These are phyloP conservation scores for Prunus dulcis DNA, from an alignment of 306 rosid genomes.

Conservation along the genomic window DNA sequence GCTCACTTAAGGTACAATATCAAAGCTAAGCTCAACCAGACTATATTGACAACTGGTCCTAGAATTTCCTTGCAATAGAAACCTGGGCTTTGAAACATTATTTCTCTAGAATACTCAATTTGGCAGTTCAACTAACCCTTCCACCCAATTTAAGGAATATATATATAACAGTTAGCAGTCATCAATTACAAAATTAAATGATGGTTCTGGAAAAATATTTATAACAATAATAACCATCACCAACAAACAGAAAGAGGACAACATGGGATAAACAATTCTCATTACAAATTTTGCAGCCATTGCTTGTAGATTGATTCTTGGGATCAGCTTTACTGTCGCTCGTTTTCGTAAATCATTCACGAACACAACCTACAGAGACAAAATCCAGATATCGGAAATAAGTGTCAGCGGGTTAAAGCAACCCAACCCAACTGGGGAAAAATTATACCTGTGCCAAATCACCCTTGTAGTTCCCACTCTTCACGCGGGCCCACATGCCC, in stretches of 20 bases:
- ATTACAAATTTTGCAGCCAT: conserved; percentile 91
- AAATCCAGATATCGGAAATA: conserved; percentile 16
- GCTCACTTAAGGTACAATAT: background rate
- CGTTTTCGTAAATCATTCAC: conserved; percentile 56
- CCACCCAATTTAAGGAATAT: background rate
- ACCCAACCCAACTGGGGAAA: conserved; percentile 5
- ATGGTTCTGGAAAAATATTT: background rate
- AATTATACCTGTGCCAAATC: conserved; percentile 80
- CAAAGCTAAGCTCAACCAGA: background rate
- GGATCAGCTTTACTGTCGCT: conserved; percentile 83
- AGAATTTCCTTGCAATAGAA: background rate
- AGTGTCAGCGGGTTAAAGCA: conserved; percentile 15
- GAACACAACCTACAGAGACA: conserved; percentile 59
- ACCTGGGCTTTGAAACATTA: background rate
- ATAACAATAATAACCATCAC: background rate
- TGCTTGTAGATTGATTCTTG: conserved; percentile 81
- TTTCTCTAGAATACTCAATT: background rate
- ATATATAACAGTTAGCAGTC: background rate
- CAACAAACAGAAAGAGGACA: conserved; percentile 6
- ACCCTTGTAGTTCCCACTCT: conserved; percentile 90
- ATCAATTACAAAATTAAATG: background rate
- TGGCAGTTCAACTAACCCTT: background rate
- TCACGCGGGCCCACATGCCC: conserved; percentile 88
- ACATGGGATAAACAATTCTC: conserved; percentile 10
- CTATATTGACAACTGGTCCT: background rate